Conservation (phyloP, 1,284 basidiomycete species). For the Ustilago trichophora region DNA sequence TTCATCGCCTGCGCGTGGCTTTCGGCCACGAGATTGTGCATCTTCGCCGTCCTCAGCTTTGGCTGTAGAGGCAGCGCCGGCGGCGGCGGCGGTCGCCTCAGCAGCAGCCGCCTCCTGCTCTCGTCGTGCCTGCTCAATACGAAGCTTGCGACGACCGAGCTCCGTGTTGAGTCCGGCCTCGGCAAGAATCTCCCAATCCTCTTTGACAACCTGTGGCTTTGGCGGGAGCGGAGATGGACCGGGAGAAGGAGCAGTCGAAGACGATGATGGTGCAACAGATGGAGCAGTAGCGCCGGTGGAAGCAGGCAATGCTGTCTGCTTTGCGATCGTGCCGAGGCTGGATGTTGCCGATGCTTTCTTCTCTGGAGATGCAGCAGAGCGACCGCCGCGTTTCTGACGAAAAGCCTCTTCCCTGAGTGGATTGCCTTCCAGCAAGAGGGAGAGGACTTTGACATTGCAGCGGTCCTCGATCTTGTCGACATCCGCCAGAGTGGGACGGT, state of each 20-base stretch:
- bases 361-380: constrained; percentile 25
- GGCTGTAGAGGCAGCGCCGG: constrained; percentile 10
- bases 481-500: constrained; percentile 28
- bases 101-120: constrained; percentile 38
- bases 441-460: constrained; percentile 24
- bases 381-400: constrained; percentile 53
- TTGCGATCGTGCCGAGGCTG: not conserved
- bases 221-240: constrained; percentile 15
- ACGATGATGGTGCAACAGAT: not conserved
- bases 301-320: not conserved
- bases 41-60: constrained; percentile 14
- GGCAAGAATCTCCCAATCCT: constrained; percentile 54
- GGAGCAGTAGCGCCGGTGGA: not conserved
- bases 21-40: constrained; percentile 19
- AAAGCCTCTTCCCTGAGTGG: constrained; percentile 51
- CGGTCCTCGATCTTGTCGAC: constrained; percentile 24
- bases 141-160: constrained; percentile 45
- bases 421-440: constrained; percentile 50
- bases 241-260: not conserved
- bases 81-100: no score
- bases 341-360: constrained; percentile 17
- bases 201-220: constrained; percentile 41
- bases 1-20: constrained; percentile 19
- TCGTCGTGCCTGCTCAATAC: constrained; percentile 37
- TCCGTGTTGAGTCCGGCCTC: constrained; percentile 54